phyloP scores from a whole-genome alignment of 2,329 filamentous ascomycete species.

The Thelonectria blattea region DNA sequence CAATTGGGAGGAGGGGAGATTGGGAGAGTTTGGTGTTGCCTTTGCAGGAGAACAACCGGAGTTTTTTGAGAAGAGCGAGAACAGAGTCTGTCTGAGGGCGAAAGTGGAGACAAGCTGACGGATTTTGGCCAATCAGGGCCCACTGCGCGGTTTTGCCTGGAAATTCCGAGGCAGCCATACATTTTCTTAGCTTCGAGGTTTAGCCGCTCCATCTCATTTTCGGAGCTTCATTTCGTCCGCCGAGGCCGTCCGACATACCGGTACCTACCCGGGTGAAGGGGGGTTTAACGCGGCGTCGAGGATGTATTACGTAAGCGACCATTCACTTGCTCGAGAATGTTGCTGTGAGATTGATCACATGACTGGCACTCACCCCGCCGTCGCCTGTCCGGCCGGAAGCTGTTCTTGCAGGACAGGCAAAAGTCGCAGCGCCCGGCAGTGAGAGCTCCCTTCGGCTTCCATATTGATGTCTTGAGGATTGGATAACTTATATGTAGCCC shows the following conservation, averaged over 20 bases:
- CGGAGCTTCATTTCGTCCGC: conserved; percentile 34
- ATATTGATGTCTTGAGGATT: too few species aligned
- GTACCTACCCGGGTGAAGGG: too few species aligned
- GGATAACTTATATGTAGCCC: too few species aligned
- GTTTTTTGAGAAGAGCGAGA: conserved; percentile 51
- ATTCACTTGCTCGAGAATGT: too few species aligned
- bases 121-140: conserved; percentile 43
- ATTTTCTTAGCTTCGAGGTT: conserved; percentile 32
- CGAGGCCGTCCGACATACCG: conserved; percentile 24
- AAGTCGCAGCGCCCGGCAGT: too few species aligned
- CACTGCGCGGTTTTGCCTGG: conserved; percentile 48
- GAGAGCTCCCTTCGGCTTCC: too few species aligned
- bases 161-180: conserved; percentile 47
- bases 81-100: conserved; percentile 51
- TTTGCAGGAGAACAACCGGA: conserved; percentile 54
- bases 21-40: conserved; percentile 56
- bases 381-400: too few species aligned
- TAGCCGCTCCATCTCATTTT: conserved; percentile 32
- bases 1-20: conserved; percentile 70
- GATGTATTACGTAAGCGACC: too few species aligned
- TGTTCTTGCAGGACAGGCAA: too few species aligned
- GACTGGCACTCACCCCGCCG: too few species aligned
- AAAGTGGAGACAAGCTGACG: conserved; percentile 46
- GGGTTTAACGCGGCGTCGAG: too few species aligned
- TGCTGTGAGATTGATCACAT: too few species aligned